A percentile compares a stretch with the other conserved stretches of the same genome.
These are phyloP conservation scores for Cicer bijugum DNA, from an alignment of 306 rosid genomes.

Conservation along the genomic window DNA sequence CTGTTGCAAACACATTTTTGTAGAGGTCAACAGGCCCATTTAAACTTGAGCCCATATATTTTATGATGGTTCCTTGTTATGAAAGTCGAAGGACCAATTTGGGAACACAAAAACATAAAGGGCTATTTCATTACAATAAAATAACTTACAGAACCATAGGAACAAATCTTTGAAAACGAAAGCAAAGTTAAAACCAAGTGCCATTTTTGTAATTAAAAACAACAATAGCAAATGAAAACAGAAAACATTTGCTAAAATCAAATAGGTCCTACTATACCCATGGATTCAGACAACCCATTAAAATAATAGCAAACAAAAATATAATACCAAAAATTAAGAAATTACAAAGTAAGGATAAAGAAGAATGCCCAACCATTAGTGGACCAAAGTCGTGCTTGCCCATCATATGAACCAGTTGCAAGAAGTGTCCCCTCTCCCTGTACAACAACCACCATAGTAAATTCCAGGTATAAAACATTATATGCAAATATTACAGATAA, in stretches of 20 bases:
- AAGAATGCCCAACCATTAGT: conserved; percentile 63
- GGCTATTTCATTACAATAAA: too few relatives aligned
- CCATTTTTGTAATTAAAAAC: not conserved
- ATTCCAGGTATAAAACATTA: conserved; percentile 14
- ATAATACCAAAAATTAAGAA: conserved; percentile 3
- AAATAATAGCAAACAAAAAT: conserved; percentile 31
- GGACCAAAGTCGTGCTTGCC: conserved; percentile 96
- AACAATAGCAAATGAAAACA: conserved; percentile 1
- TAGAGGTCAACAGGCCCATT: too few relatives aligned
- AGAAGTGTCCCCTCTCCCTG: conserved; percentile 93
- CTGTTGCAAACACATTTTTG: too few relatives aligned
- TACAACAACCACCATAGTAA: conserved; percentile 21
- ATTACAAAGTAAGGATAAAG: conserved; percentile 5
- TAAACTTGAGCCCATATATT: too few relatives aligned
- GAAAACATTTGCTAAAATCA: not conserved
- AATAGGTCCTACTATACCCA: not conserved
- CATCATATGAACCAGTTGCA: conserved; percentile 97
- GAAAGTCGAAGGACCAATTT: too few relatives aligned
- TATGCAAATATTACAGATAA: conserved; percentile 17
- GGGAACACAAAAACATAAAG: too few relatives aligned
- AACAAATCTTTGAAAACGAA: not conserved
- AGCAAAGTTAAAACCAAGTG: not conserved
- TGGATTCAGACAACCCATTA: not conserved
- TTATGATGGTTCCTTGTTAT: too few relatives aligned
- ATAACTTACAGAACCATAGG: too few relatives aligned